phyloP scores from a whole-genome alignment of 257 asterid species.

The Solanum megistacrolobum region DNA sequence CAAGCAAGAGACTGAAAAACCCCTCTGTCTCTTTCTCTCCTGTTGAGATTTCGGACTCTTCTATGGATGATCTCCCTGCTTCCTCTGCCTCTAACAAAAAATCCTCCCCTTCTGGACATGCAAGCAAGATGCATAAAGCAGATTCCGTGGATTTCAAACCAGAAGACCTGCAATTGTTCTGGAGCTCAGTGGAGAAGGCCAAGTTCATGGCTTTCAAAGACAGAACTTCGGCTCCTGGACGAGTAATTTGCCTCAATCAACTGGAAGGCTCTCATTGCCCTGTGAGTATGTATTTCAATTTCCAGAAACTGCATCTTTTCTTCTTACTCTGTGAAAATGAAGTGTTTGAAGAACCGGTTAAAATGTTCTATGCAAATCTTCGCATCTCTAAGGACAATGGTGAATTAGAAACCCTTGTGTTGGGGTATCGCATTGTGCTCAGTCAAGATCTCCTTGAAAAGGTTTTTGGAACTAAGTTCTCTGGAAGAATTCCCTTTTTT shows the following conservation, averaged over 20 bases:
- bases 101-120: neutral
- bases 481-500: neutral
- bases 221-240: neutral
- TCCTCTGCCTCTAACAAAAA: neutral
- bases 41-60: neutral
- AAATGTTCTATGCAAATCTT: neutral
- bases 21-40: neutral
- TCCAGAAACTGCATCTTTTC: neutral
- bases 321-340: neutral
- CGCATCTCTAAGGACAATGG: neutral
- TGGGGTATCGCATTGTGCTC: neutral
- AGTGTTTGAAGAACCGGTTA: neutral
- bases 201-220: neutral
- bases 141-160: neutral
- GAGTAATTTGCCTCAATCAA: neutral
- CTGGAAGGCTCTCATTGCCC: neutral
- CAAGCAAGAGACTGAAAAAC: neutral
- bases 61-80: neutral
- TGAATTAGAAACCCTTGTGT: neutral
- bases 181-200: neutral
- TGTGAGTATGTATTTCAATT: neutral
- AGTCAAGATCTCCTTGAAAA: neutral
- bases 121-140: neutral
- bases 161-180: neutral
- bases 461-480: neutral